phyloP scores from a whole-genome alignment of 2,329 filamentous ascomycete species.

The Phoma sp. region DNA sequence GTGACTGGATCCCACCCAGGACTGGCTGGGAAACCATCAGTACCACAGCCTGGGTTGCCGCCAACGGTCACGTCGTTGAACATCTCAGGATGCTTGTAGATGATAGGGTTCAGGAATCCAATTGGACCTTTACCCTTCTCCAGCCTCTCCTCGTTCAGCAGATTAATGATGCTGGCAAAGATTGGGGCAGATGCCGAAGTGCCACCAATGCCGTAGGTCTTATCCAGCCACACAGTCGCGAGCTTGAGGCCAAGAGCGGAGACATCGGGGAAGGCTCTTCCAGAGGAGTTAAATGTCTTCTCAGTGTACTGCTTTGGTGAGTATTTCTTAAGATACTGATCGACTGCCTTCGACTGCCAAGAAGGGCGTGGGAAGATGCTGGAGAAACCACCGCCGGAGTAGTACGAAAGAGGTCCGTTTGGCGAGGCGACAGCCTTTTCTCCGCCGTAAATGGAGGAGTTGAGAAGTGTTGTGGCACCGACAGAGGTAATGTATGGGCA shows the following conservation, averaged over 20 bases:
- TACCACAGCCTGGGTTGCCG: conserved; percentile 41
- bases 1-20: conserved; percentile 39
- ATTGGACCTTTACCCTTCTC: conserved; percentile 54
- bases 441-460: conserved; percentile 51
- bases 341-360: conserved; percentile 49
- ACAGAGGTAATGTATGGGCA: conserved; percentile 69
- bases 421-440: conserved; percentile 44
- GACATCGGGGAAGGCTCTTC: conserved; percentile 66
- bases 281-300: conserved; percentile 36
- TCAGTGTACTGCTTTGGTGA: conserved; percentile 13
- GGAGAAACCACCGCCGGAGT: conserved; percentile 54
- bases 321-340: conserved; percentile 15
- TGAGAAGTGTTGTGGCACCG: conserved; percentile 57
- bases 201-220: conserved; percentile 49
- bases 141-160: conserved; percentile 66
- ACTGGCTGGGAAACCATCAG: conserved; percentile 31
- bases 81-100: conserved; percentile 56
- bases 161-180: conserved; percentile 61
- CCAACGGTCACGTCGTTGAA: conserved; percentile 51
- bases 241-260: conserved; percentile 61
- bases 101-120: conserved; percentile 64
- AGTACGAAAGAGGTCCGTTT: conserved; percentile 10
- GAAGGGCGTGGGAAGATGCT: conserved; percentile 52
- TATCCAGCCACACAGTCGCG: conserved; percentile 44
- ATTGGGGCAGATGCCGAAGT: conserved; percentile 62